phyloP scores from a whole-genome alignment of 768 basidiomycete genomes.

The Termitomyces sp. region DNA sequence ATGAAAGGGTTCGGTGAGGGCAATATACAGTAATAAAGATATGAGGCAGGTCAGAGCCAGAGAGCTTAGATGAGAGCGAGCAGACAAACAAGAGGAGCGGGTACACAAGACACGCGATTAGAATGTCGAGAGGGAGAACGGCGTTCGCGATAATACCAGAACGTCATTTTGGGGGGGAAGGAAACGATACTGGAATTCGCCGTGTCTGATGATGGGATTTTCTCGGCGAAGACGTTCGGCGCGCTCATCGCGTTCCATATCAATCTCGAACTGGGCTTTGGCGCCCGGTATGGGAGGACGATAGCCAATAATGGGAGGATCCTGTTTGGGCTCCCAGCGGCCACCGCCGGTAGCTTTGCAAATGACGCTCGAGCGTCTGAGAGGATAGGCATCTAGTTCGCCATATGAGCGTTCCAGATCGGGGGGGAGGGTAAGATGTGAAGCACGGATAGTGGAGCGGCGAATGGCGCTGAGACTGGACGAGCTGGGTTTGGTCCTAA shows the following conservation, averaged over 20 bases:
- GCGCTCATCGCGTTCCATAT: constrained; percentile 62
- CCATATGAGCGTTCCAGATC: constrained; percentile 50
- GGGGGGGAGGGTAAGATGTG: constrained; percentile 32
- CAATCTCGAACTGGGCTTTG: constrained; percentile 62
- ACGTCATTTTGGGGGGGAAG: constrained; percentile 37
- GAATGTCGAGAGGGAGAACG: constrained; percentile 58
- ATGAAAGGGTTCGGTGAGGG: constrained; percentile 5
- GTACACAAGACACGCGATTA: constrained; percentile 21
- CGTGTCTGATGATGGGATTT: constrained; percentile 65
- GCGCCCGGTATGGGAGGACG: constrained; percentile 59
- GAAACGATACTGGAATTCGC: constrained; percentile 60
- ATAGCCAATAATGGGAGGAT: constrained; percentile 36
- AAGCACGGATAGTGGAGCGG: constrained; percentile 23
- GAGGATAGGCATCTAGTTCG: constrained; percentile 70
- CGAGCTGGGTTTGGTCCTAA: constrained; percentile 25
- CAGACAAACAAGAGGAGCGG: not conserved
- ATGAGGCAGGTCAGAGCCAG: constrained; percentile 16
- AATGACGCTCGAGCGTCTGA: constrained; percentile 55
- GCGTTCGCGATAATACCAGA: constrained; percentile 35
- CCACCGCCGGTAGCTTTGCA: constrained; percentile 80
- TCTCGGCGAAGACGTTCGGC: constrained; percentile 39
- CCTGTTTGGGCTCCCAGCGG: constrained; percentile 69
- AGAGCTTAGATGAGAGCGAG: constrained; percentile 10
- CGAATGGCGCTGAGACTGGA: constrained; percentile 29
- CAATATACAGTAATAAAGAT: constrained; percentile 50